phyloP scores from a whole-genome alignment of 257 asterid species.

The Solanum pennellii region DNA sequence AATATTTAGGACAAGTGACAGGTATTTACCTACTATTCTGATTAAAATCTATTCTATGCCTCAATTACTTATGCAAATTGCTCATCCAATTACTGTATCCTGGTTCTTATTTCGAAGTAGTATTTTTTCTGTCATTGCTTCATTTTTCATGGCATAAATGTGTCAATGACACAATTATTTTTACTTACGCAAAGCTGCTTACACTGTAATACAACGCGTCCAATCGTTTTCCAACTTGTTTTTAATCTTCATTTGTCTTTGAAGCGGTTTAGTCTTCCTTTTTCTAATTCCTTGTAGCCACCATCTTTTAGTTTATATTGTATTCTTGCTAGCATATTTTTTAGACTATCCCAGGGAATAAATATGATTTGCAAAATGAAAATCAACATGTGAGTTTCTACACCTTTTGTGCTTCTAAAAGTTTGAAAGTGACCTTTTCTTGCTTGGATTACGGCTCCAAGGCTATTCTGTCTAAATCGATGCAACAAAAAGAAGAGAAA shows the following conservation, averaged over 20 bases:
- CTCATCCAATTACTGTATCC: not conserved
- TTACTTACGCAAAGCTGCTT: not conserved
- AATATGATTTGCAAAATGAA: not conserved
- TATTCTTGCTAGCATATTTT: not conserved
- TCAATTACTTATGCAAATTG: not conserved
- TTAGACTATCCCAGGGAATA: not conserved
- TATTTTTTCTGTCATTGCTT: not conserved
- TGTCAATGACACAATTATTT: not conserved
- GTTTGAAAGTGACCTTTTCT: not conserved
- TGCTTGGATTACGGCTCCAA: not conserved
- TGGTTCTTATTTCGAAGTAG: not conserved
- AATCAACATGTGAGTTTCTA: not conserved
- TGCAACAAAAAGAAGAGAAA: not conserved
- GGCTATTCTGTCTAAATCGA: not conserved
- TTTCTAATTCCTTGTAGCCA: not conserved
- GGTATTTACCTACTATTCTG: slow-evolving; percentile 30
- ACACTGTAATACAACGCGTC: not conserved
- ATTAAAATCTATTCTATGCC: not conserved
- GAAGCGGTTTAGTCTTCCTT: not conserved
- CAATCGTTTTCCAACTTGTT: not conserved
- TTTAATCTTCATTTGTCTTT: not conserved
- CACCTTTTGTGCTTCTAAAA: not conserved
- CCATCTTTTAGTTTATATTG: not conserved
- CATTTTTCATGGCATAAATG: not conserved
- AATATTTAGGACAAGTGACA: slow-evolving; percentile 90